A percentile compares a stretch with the other conserved stretches of the same genome.
phyloP scores from a whole-genome alignment of 352 stramenopile genomes.

The Saprolegnia parasitica region DNA sequence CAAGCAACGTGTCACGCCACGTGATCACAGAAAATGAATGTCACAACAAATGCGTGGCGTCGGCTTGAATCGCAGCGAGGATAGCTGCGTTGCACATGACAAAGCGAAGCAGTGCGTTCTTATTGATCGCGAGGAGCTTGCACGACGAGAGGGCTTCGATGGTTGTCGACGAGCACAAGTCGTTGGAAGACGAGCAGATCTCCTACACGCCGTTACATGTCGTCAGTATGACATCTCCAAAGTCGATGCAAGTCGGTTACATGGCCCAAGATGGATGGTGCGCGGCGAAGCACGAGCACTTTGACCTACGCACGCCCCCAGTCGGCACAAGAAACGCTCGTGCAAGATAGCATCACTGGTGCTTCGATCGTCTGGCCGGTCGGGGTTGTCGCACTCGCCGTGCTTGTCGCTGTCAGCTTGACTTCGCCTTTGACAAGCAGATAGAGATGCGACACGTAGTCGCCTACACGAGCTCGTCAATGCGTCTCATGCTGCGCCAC shows the following conservation, averaged over 20 bases:
- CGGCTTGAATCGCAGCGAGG: neutral
- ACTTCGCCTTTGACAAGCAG: slow-evolving; percentile 58
- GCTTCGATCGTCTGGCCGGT: slow-evolving; percentile 8
- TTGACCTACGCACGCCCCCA: slow-evolving; percentile 29
- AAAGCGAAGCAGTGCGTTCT: slow-evolving; percentile 12
- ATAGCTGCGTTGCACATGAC: slow-evolving; percentile 1
- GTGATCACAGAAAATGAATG: neutral
- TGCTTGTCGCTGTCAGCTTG: slow-evolving; percentile 46
- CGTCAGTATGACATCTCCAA: slow-evolving; percentile 36
- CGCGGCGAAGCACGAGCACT: slow-evolving; percentile 52
- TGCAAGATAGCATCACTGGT: neutral
- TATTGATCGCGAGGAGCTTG: slow-evolving; percentile 33
- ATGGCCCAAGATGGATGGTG: slow-evolving; percentile 68
- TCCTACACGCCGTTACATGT: slow-evolving; percentile 40
- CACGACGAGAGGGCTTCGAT: slow-evolving; percentile 57
- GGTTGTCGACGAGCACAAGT: slow-evolving; percentile 5
- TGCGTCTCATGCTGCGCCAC: neutral
- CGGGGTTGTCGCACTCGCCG: neutral
- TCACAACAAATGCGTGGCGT: neutral
- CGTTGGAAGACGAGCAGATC: slow-evolving; percentile 2
- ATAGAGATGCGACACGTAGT: slow-evolving; percentile 57
- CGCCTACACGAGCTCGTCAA: slow-evolving; percentile 30
- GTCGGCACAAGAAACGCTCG: slow-evolving; percentile 2
- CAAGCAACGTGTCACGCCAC: neutral
- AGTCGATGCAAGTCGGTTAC: slow-evolving; percentile 37